These are phyloP conservation scores for Vaccinium corymbosum DNA, from an alignment of 148 eudicot genomes.

Conservation along the genomic window DNA sequence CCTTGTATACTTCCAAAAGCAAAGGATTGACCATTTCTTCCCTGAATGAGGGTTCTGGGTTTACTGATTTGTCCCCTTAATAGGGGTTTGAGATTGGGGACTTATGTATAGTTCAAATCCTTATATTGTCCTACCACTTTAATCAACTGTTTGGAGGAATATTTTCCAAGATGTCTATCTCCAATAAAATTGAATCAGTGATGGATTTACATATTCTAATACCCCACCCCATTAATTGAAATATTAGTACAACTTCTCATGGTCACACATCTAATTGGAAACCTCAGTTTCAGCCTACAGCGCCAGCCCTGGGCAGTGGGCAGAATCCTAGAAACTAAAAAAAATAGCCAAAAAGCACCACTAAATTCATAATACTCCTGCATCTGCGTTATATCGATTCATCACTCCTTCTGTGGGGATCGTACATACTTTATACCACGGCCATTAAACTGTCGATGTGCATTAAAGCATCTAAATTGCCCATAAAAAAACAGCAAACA, in stretches of 20 bases:
- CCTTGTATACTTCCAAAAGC: neutral
- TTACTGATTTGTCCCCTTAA: neutral
- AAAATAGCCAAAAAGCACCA: neutral
- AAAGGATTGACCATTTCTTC: neutral
- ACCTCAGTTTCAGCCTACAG: neutral
- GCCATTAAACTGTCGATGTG: neutral
- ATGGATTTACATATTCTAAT: neutral
- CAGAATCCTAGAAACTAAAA: neutral
- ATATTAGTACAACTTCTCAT: neutral
- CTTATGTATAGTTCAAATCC: neutral
- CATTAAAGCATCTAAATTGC: neutral
- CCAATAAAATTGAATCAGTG: neutral
- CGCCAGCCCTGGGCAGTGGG: neutral
- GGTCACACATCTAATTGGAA: neutral
- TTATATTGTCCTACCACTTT: neutral
- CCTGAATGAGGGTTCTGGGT: neutral
- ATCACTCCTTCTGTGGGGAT: neutral
- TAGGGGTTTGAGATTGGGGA: neutral
- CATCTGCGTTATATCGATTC: neutral
- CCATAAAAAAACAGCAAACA: neutral
- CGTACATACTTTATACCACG: neutral
- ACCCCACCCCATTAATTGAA: neutral
- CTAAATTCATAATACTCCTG: neutral
- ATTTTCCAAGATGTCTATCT: neutral
- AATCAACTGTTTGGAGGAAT: neutral